Conservation (phyloP, 768 basidiomycete species). For the Lactifluus pinguis region DNA sequence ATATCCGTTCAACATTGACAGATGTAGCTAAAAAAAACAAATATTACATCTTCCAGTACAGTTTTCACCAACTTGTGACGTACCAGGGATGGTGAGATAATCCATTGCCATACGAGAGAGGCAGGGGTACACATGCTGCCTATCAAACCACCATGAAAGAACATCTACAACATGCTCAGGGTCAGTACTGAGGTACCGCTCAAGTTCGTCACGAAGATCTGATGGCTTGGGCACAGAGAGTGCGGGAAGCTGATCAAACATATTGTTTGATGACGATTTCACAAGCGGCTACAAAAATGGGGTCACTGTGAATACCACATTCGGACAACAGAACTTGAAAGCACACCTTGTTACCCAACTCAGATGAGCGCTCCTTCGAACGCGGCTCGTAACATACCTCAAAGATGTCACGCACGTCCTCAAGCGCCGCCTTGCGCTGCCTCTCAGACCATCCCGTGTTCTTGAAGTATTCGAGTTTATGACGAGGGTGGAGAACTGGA, state of each 20-base stretch:
- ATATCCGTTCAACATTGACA: no score
- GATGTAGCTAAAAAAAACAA: no score
- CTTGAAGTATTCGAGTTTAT: slow-evolving; percentile 31
- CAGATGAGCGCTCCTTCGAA: slow-evolving; percentile 20
- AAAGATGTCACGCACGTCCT: no score
- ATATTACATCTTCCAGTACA: no score
- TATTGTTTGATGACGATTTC: neutral
- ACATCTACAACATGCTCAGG: neutral
- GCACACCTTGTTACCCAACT: slow-evolving; percentile 17
- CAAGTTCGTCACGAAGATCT: neutral
- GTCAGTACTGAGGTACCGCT: neutral
- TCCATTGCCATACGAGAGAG: neutral
- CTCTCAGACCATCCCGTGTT: slow-evolving; percentile 22
- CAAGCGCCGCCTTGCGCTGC: slow-evolving; percentile 28
- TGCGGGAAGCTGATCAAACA: neutral
- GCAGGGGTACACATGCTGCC: neutral
- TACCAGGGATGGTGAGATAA: neutral
- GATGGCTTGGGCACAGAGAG: neutral
- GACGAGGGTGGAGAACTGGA: slow-evolving; percentile 29
- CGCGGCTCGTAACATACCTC: no score
- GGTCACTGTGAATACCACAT: no score
- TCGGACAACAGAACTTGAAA: neutral
- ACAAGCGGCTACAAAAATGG: no score
- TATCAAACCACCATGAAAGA: neutral
- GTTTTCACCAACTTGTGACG: no score